Percentiles rank a stretch among this genome's conserved stretches.
phyloP scores from a whole-genome alignment of 192 early-diverging fungal genomes.

The Funneliformis geosporum region DNA sequence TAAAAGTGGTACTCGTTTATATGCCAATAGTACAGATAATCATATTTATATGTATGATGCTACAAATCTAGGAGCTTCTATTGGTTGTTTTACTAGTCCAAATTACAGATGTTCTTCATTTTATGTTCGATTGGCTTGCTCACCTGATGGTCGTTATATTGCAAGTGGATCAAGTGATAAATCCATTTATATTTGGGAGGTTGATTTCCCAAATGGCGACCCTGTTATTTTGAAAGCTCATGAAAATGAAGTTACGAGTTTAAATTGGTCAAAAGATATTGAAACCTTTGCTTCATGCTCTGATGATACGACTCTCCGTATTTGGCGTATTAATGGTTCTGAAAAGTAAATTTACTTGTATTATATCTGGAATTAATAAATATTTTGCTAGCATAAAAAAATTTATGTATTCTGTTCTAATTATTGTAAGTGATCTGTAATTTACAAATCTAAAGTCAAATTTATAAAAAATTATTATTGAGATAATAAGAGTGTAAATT shows the following conservation, averaged over 20 bases:
- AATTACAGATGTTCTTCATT: slow-evolving; percentile 62
- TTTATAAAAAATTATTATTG: not conserved
- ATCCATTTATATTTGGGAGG: slow-evolving; percentile 69
- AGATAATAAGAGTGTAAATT: not conserved
- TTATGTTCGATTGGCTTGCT: slow-evolving; percentile 61
- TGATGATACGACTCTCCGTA: slow-evolving; percentile 67
- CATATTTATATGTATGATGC: slow-evolving; percentile 69
- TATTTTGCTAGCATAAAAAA: not conserved
- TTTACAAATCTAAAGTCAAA: not conserved
- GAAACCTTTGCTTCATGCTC: slow-evolving; percentile 69
- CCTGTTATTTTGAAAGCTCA: slow-evolving; percentile 63
- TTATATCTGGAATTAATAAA: not conserved
- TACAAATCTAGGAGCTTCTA: slow-evolving; percentile 45
- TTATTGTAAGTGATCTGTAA: no score
- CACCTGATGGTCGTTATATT: slow-evolving; percentile 69
- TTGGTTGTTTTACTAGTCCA: slow-evolving; percentile 49
- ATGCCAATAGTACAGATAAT: slow-evolving; percentile 68
- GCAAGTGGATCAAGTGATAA: slow-evolving; percentile 66
- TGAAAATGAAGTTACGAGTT: slow-evolving; percentile 62
- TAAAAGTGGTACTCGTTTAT: slow-evolving; percentile 62
- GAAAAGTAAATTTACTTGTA: not conserved
- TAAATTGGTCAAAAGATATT: slow-evolving; percentile 63
- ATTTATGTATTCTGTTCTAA: not conserved
- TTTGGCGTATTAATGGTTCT: slow-evolving; percentile 61
- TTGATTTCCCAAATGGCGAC: slow-evolving; percentile 41